A percentile compares a stretch with the other conserved stretches of the same genome.
Conservation (phyloP, 768 basidiomycete species). For the Hemileccinum rubropunctum region DNA sequence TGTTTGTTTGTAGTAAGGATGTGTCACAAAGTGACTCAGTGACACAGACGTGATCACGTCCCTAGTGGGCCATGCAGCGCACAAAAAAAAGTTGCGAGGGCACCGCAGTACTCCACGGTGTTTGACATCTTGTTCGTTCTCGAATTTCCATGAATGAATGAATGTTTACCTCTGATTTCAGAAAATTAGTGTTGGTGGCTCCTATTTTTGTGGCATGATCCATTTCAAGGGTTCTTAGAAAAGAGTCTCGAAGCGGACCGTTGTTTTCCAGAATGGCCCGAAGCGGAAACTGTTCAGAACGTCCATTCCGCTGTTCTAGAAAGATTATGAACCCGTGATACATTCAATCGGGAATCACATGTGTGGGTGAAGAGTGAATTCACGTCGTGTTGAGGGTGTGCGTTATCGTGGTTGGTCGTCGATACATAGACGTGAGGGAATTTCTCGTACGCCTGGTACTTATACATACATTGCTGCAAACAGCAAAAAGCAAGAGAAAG, state of each 20-base stretch:
- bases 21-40: too few species aligned
- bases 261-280: conserved; percentile 1
- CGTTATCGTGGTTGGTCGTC: conserved; percentile 7
- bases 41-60: too few species aligned
- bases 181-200: too few species aligned
- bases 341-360: conserved; percentile 1
- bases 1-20: neutral
- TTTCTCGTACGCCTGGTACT: conserved; percentile 33
- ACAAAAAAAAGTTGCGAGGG: too few species aligned
- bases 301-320: conserved; percentile 11
- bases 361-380: conserved; percentile 3
- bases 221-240: neutral
- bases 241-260: neutral
- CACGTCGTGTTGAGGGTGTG: neutral
- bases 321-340: neutral
- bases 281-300: neutral
- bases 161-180: too few species aligned
- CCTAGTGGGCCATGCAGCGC: too few species aligned
- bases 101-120: too few species aligned
- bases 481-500: conserved; percentile 6
- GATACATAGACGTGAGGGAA: conserved; percentile 23
- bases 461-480: conserved; percentile 29
- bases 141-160: too few species aligned
- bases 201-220: neutral
- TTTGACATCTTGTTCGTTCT: too few species aligned